A percentile compares a stretch with the other conserved stretches of the same genome.
Conservation (phyloP, 169 alveolate species). For the Cryptosporidium baileyi region DNA sequence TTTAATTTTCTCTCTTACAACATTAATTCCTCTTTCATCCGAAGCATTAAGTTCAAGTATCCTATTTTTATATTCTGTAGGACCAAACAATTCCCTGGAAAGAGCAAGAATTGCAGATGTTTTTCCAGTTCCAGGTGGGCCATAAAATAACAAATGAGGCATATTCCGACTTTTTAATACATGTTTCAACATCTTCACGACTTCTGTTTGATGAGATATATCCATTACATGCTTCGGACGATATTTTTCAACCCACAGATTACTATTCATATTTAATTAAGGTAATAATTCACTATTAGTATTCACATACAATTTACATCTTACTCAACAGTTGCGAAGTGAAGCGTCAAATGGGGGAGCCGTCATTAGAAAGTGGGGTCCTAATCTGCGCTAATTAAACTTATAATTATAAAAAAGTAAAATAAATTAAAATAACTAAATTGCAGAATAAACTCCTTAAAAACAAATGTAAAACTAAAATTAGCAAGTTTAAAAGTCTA, state of each 20-base stretch:
- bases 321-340: too few species aligned
- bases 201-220: constrained; percentile 82
- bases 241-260: constrained; percentile 86
- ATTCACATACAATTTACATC: too few species aligned
- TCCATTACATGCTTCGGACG: constrained; percentile 82
- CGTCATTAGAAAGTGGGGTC: constrained; percentile 1
- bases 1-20: constrained; percentile 96
- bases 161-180: constrained; percentile 77
- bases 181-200: constrained; percentile 80
- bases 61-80: constrained; percentile 89
- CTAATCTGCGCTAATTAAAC: constrained; percentile 6
- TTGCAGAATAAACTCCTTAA: too few species aligned
- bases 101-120: constrained; percentile 96
- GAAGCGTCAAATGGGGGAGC: too few species aligned
- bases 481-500: too few species aligned
- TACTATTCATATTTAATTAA: constrained; percentile 76
- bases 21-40: constrained; percentile 97
- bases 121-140: constrained; percentile 99
- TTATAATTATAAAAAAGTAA: too few species aligned
- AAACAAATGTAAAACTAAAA: too few species aligned
- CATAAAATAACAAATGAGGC: constrained; percentile 95
- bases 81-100: constrained; percentile 93
- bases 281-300: too few species aligned
- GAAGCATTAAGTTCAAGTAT: constrained; percentile 98
- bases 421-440: too few species aligned